These are phyloP conservation scores for Beauveria caledonica DNA, from an alignment of 2,329 filamentous ascomycete genomes.

Conservation along the genomic window DNA sequence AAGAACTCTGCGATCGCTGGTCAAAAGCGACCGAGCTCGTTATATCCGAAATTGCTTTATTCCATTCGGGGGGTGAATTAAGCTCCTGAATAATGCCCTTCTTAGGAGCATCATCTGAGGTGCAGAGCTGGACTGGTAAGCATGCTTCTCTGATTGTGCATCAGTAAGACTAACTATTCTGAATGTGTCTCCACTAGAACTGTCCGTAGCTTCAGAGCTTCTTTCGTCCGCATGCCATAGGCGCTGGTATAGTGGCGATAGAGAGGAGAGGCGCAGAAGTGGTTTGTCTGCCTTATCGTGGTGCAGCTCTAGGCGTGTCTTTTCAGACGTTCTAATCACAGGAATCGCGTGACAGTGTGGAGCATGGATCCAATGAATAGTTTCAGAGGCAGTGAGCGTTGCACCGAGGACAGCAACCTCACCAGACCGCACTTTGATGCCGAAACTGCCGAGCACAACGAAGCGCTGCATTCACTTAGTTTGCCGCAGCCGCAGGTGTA, in stretches of 20 bases:
- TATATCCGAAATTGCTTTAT: slow-evolving; percentile 46
- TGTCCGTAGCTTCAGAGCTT: slow-evolving; percentile 14
- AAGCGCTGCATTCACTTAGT: slow-evolving; percentile 42
- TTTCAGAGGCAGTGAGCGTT: slow-evolving; percentile 41
- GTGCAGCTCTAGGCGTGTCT: slow-evolving; percentile 46
- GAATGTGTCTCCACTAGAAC: slow-evolving; percentile 30
- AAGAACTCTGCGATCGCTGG: slow-evolving; percentile 28
- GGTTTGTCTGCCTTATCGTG: slow-evolving; percentile 40
- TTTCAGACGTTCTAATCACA: slow-evolving; percentile 48
- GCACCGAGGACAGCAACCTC: slow-evolving; percentile 59
- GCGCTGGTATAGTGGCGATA: slow-evolving; percentile 59
- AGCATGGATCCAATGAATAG: slow-evolving; percentile 51
- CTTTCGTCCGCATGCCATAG: slow-evolving; percentile 51
- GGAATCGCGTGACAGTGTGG: slow-evolving; percentile 63
- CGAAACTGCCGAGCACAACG: slow-evolving; percentile 59
- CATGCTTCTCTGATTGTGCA: neutral
- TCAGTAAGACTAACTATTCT: slow-evolving; percentile 36
- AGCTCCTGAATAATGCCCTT: slow-evolving; percentile 44
- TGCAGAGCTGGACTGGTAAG: slow-evolving; percentile 39
- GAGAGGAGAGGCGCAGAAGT: slow-evolving; percentile 44
- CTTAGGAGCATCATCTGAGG: slow-evolving; percentile 43
- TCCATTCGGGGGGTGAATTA: slow-evolving; percentile 51
- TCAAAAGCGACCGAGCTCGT: slow-evolving; percentile 22
- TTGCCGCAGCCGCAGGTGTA: neutral
- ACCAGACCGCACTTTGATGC: slow-evolving; percentile 53